A percentile compares a stretch with the other conserved stretches of the same genome.
Conservation (phyloP, 1,284 basidiomycete genomes). For the Boletus smithii region DNA sequence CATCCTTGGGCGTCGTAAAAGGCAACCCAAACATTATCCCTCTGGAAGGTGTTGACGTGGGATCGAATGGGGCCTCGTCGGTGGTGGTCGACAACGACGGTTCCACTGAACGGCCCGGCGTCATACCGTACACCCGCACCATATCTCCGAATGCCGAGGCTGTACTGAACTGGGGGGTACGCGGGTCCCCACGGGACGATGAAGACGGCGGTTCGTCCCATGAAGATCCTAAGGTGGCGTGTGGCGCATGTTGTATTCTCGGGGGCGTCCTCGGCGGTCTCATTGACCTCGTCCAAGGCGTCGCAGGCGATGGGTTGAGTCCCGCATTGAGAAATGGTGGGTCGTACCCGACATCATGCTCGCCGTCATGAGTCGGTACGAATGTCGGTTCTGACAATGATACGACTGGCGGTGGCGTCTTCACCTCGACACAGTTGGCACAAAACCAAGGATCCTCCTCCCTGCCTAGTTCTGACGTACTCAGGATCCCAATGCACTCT, state of each 20-base stretch:
- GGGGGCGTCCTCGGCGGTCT: slow-evolving; percentile 47
- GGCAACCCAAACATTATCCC: slow-evolving; percentile 56
- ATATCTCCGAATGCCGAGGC: slow-evolving; percentile 33
- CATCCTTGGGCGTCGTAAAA: slow-evolving; percentile 59
- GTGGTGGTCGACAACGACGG: slow-evolving; percentile 24
- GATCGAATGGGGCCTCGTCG: slow-evolving; percentile 63
- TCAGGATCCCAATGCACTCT: slow-evolving; percentile 65
- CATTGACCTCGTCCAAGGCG: slow-evolving; percentile 39
- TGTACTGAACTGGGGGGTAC: slow-evolving; percentile 46
- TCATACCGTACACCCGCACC: slow-evolving; percentile 44
- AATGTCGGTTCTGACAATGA: slow-evolving; percentile 54
- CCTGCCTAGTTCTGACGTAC: slow-evolving; percentile 58
- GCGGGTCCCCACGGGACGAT: slow-evolving; percentile 40
- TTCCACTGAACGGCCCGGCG: slow-evolving; percentile 41
- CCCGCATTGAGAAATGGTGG: slow-evolving; percentile 53
- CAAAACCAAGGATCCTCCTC: slow-evolving; percentile 79
- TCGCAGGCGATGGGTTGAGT: slow-evolving; percentile 51
- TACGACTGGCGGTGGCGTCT: slow-evolving; percentile 39
- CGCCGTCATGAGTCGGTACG: slow-evolving; percentile 54
- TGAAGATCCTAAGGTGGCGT: slow-evolving; percentile 43
- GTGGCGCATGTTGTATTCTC: slow-evolving; percentile 29
- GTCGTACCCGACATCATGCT: slow-evolving; percentile 39
- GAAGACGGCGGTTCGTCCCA: slow-evolving; percentile 41
- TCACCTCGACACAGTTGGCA: slow-evolving; percentile 45
- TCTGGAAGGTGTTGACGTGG: slow-evolving; percentile 68